These are phyloP conservation scores for Nemania abortiva DNA, from an alignment of 2,329 filamentous ascomycete species.

Conservation along the genomic window DNA sequence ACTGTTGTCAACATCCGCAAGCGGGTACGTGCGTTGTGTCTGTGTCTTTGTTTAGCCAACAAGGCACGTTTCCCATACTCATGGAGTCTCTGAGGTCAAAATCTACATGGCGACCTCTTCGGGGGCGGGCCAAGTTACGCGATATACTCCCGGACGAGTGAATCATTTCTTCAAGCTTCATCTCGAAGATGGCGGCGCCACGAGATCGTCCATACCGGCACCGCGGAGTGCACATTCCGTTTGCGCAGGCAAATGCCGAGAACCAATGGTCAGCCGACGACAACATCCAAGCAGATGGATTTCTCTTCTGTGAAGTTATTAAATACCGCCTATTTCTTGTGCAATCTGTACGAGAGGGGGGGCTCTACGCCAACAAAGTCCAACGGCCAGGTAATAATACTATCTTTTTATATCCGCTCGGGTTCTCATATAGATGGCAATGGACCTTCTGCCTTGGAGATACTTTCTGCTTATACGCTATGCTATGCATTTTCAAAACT, in stretches of 20 bases:
- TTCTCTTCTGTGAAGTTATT: neutral
- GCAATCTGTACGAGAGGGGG: conserved; percentile 17
- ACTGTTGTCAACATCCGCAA: neutral
- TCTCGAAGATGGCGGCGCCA: conserved; percentile 7
- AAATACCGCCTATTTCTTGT: neutral
- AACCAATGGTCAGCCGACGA: conserved; percentile 13
- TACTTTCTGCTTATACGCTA: neutral
- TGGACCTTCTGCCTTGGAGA: too few species aligned
- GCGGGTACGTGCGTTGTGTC: neutral
- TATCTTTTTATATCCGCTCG: too few species aligned
- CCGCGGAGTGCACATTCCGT: conserved; percentile 13
- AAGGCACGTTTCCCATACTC: neutral
- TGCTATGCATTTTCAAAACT: neutral
- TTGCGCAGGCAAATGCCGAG: neutral
- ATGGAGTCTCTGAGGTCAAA: too few species aligned
- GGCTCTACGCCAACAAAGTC: conserved; percentile 12
- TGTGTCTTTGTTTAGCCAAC: neutral
- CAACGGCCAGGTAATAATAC: neutral
- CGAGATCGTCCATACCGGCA: conserved; percentile 5
- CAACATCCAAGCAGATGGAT: conserved; percentile 5
- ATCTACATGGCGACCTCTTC: neutral
- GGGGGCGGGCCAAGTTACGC: too few species aligned
- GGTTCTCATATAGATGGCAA: too few species aligned
- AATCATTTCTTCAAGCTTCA: neutral
- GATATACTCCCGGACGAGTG: neutral